These are phyloP conservation scores for Rasamsonia emersonii DNA, from an alignment of 2,329 filamentous ascomycete species.

Conservation along the genomic window DNA sequence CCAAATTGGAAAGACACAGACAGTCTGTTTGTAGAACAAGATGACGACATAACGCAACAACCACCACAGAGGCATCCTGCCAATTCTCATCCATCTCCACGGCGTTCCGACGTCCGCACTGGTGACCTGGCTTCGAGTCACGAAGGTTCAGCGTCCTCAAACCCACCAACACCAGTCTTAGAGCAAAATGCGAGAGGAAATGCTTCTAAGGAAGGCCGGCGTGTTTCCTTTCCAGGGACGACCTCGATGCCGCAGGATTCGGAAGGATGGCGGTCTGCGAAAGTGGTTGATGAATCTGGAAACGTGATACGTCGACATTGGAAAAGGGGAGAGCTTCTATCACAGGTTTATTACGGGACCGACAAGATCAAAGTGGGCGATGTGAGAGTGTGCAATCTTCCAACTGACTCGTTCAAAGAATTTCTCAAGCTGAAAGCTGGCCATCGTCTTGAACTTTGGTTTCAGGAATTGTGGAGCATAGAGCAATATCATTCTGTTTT, in stretches of 20 bases:
- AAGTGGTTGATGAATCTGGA: neutral
- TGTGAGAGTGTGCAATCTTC: conserved; percentile 21
- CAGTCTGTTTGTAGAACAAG: conserved; percentile 15
- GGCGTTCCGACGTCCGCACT: neutral
- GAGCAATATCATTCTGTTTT: conserved; percentile 20
- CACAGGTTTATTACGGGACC: conserved; percentile 22
- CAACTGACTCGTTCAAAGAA: conserved; percentile 3
- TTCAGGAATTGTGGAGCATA: conserved; percentile 22
- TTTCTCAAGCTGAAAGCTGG: conserved; percentile 14
- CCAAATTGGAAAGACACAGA: conserved; percentile 1
- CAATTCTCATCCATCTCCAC: neutral
- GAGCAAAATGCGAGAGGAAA: too few relatives aligned
- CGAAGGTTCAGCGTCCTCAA: too few relatives aligned
- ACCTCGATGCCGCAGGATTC: too few relatives aligned
- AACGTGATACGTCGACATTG: conserved; percentile 8
- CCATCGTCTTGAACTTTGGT: conserved; percentile 20
- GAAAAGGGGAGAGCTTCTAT: conserved; percentile 20
- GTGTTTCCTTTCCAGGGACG: too few relatives aligned
- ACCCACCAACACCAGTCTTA: too few relatives aligned
- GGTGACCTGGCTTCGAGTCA: neutral
- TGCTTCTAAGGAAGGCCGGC: too few relatives aligned
- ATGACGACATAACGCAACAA: conserved; percentile 4
- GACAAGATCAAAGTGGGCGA: conserved; percentile 20
- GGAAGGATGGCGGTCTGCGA: neutral
- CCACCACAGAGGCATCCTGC: neutral